Percentiles rank a stretch among this genome's conserved stretches.
phyloP scores from a whole-genome alignment of 1,284 basidiomycete genomes.

The Porogramme epimiltina region DNA sequence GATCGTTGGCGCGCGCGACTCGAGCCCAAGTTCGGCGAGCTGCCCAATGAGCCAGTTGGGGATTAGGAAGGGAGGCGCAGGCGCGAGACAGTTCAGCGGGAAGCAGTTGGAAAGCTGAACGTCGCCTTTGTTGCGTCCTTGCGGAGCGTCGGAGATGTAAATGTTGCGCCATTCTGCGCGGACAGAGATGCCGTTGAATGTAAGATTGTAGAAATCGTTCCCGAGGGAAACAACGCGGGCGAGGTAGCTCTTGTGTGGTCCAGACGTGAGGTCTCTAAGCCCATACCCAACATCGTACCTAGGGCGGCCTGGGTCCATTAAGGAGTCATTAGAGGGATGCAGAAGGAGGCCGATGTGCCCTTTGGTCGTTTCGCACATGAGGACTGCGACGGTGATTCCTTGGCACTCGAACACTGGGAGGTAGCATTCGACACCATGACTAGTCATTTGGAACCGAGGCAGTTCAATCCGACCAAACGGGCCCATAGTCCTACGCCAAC shows the following conservation, averaged over 20 bases:
- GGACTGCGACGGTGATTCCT: not conserved
- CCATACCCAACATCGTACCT: not conserved
- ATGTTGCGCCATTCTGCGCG: constrained; percentile 2
- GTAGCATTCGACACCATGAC: not conserved
- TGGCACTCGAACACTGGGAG: not conserved
- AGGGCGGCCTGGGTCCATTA: not conserved
- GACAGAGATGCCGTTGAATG: not conserved
- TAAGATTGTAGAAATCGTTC: not conserved
- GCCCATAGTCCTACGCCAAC: not conserved
- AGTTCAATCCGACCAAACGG: constrained; percentile 2
- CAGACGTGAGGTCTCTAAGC: not conserved
- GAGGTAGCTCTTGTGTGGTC: not conserved
- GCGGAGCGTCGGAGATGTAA: constrained; percentile 1
- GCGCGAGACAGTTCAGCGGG: no score
- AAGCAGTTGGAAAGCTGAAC: no score
- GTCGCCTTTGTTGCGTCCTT: no score
- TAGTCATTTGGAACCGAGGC: not conserved
- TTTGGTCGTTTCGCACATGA: not conserved
- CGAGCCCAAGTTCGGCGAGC: no score
- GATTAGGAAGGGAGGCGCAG: no score
- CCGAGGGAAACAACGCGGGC: not conserved
- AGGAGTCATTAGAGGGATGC: not conserved
- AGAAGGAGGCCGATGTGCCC: constrained; percentile 2
- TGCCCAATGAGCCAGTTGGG: no score
- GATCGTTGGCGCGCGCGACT: no score